phyloP scores from a whole-genome alignment of 345 rosid genomes.

The Brassica juncea region DNA sequence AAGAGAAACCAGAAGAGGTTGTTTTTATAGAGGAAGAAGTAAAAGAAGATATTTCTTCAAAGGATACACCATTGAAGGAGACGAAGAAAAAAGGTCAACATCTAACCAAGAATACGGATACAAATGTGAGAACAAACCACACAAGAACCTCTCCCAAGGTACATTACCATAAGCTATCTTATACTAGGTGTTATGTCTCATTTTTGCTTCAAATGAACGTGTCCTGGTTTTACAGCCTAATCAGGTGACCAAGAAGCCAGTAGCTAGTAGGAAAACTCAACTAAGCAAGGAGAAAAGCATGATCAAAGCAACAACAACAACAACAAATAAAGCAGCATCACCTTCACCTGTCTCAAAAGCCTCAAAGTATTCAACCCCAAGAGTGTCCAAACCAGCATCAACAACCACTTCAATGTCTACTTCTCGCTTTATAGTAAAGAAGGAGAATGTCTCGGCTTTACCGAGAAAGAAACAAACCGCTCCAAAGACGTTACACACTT shows the following conservation, averaged over 20 bases:
- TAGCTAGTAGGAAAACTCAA: constrained; percentile 18
- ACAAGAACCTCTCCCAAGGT: constrained; percentile 58
- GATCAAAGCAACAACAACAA: constrained; percentile 28
- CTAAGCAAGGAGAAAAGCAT: constrained; percentile 29
- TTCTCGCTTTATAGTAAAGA: constrained; percentile 36
- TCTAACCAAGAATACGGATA: constrained; percentile 33
- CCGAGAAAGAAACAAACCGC: constrained; percentile 54
- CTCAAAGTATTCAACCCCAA: constrained; percentile 48
- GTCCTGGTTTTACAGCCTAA: constrained; percentile 41
- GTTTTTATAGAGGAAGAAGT: constrained; percentile 8
- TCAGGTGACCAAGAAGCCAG: constrained; percentile 37
- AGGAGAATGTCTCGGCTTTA: constrained; percentile 34
- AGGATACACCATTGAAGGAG: constrained; percentile 25
- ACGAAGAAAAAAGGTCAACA: constrained; percentile 28
- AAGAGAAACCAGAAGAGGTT: constrained; percentile 33
- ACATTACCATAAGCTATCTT: background rate
- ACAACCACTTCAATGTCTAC: constrained; percentile 38
- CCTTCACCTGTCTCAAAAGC: constrained; percentile 43
- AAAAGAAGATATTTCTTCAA: constrained; percentile 30
- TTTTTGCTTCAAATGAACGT: background rate
- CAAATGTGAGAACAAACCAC: constrained; percentile 34
- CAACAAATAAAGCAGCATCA: constrained; percentile 42
- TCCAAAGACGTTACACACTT: constrained; percentile 61
- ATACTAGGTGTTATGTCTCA: background rate
- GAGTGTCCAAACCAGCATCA: constrained; percentile 49